A percentile compares a stretch with the other conserved stretches of the same genome.
Evolutionary conservation across 2,329 filamentous ascomycete genomes (phyloP).

Genomic region (Ascochyta clinopodiicola): DNA sequence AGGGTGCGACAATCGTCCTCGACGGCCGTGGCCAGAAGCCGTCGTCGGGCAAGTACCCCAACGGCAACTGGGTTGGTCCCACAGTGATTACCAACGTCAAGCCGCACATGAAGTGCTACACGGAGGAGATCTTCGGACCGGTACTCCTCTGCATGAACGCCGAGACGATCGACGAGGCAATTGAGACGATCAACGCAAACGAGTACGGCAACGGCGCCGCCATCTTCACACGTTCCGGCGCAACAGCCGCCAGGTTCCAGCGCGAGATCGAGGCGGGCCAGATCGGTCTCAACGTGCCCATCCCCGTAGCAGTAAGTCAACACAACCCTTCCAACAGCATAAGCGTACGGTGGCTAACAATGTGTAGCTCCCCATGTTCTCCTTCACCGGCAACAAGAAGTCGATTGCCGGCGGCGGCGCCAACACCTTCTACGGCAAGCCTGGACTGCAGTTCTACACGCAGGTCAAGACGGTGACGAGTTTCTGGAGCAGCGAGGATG

Average conservation of each 20-base stretch:
- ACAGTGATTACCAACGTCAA: conserved; percentile 85
- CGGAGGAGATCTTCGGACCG: conserved; percentile 84
- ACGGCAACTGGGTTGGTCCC: conserved; percentile 82
- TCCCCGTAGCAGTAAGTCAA: conserved; percentile 62
- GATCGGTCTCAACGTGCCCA: conserved; percentile 85
- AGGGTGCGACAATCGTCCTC: conserved; percentile 82
- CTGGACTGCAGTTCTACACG: conserved; percentile 92
- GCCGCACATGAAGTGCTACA: conserved; percentile 82
- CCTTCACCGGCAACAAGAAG: conserved; percentile 77
- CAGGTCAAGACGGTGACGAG: conserved; percentile 97
- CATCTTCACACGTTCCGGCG: conserved; percentile 80
- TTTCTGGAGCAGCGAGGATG: conserved; percentile 86
- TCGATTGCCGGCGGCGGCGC: conserved; percentile 89
- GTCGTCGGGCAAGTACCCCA: conserved; percentile 74
- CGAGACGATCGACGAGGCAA: conserved; percentile 78
- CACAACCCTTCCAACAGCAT: neutral
- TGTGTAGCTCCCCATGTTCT: conserved; percentile 63
- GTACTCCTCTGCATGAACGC: conserved; percentile 83
- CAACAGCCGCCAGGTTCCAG: conserved; percentile 79
- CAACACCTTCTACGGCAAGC: conserved; percentile 93
- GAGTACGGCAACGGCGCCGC: conserved; percentile 87
- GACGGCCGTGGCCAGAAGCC: conserved; percentile 79
- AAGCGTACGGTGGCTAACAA: conserved; percentile 13
- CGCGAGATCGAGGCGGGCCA: conserved; percentile 83
- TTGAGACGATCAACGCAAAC: conserved; percentile 82